These are phyloP conservation scores for Ophiostoma ips DNA, from an alignment of 2,329 filamentous ascomycete species.

Conservation along the genomic window DNA sequence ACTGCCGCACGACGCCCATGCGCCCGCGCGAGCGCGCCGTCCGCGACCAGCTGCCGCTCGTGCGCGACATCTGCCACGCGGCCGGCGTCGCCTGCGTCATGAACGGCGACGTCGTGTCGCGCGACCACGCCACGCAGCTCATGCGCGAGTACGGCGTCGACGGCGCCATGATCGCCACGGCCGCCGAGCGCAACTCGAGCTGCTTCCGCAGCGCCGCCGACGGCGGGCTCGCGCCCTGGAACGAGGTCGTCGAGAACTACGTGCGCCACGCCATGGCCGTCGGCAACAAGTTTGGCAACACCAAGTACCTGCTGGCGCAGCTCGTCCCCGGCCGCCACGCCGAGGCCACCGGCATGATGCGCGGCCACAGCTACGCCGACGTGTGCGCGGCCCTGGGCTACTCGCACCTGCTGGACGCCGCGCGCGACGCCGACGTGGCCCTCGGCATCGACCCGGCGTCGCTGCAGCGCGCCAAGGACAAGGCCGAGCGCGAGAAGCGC, in stretches of 20 bases:
- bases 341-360: conserved; percentile 46
- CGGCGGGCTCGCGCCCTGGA: conserved; percentile 62
- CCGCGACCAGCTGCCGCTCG: conserved; percentile 71
- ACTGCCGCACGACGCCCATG: conserved; percentile 96
- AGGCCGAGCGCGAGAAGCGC: conserved; percentile 6
- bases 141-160: conserved; percentile 73
- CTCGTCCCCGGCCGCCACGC: conserved; percentile 69
- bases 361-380: conserved; percentile 57
- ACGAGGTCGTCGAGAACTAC: conserved; percentile 64
- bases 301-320: conserved; percentile 78
- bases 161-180: conserved; percentile 92
- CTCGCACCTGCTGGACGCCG: conserved; percentile 43
- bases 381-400: conserved; percentile 52
- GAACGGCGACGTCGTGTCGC: conserved; percentile 78
- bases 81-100: conserved; percentile 85
- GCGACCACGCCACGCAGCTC: conserved; percentile 57
- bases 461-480: conserved; percentile 26
- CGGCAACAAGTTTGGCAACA: conserved; percentile 82
- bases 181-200: conserved; percentile 81
- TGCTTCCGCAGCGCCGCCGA: conserved; percentile 60
- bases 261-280: conserved; percentile 58
- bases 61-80: conserved; percentile 65
- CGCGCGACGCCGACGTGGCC: conserved; percentile 49
- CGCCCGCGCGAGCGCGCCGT: conserved; percentile 78
- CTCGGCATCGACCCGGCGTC: conserved; percentile 40